Conservation (phyloP, 139 green algal species). For the Haematococcus lacustris region DNA sequence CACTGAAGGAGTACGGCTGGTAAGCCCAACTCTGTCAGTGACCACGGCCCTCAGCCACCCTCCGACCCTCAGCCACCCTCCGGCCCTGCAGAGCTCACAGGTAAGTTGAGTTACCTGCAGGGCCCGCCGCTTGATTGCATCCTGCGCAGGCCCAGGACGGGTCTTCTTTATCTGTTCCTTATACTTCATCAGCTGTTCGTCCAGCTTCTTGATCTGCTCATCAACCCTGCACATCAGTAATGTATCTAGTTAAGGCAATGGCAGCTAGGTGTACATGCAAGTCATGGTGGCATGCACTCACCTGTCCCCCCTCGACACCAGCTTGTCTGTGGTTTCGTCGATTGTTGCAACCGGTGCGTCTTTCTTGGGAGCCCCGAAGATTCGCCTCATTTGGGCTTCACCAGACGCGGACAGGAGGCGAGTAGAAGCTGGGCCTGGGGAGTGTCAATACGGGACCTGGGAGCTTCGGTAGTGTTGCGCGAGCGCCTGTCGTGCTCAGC, state of each 20-base stretch:
- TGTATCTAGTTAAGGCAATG: neutral
- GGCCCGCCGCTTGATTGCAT: slow-evolving; percentile 80
- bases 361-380: slow-evolving; percentile 87
- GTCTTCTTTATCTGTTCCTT: slow-evolving; percentile 80
- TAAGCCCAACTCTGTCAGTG: no score
- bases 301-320: slow-evolving; percentile 45
- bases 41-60: no score
- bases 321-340: slow-evolving; percentile 59
- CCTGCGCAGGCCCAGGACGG: slow-evolving; percentile 80
- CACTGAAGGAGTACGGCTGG: no score
- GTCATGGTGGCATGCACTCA: slow-evolving; percentile 20
- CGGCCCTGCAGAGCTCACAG: no score
- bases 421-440: neutral
- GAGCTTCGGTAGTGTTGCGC: neutral
- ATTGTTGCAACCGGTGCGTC: slow-evolving; percentile 61
- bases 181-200: slow-evolving; percentile 84
- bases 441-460: neutral
- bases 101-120: no score
- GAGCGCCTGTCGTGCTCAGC: neutral
- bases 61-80: no score
- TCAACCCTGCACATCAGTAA: slow-evolving; percentile 60
- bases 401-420: neutral
- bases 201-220: slow-evolving; percentile 89
- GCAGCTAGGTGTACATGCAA: neutral
- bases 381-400: slow-evolving; percentile 80